Conservation (phyloP, 2,329 filamentous ascomycete species). For the Gyromitra esculenta region DNA sequence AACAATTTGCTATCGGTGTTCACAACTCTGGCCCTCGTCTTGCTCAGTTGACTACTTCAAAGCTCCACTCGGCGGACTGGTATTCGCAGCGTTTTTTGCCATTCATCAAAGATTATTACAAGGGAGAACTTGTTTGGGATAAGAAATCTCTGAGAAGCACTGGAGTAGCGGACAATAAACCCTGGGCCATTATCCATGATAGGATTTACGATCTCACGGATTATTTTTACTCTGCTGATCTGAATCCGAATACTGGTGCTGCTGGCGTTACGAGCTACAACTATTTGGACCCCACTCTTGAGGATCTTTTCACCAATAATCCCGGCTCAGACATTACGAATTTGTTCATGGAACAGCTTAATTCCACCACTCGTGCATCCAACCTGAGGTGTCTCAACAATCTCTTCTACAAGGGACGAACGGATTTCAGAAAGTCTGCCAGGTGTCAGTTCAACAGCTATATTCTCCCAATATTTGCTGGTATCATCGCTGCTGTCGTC, state of each 20-base stretch:
- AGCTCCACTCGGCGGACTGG: conserved; percentile 75
- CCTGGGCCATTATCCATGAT: conserved; percentile 81
- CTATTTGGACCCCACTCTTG: conserved; percentile 77
- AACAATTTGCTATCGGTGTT: conserved; percentile 65
- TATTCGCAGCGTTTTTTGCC: conserved; percentile 79
- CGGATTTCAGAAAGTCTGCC: conserved; percentile 81
- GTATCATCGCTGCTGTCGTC: conserved; percentile 83
- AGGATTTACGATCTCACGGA: conserved; percentile 89
- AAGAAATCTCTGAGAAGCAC: conserved; percentile 69
- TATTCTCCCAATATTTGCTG: conserved; percentile 85
- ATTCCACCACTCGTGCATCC: conserved; percentile 68
- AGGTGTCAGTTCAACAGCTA: conserved; percentile 90
- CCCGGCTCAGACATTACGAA: conserved; percentile 81
- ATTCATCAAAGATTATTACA: conserved; percentile 83
- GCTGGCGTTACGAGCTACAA: conserved; percentile 65
- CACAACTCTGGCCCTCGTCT: conserved; percentile 75
- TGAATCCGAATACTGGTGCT: conserved; percentile 65
- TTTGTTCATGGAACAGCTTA: conserved; percentile 68
- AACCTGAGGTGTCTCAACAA: conserved; percentile 83
- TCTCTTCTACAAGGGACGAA: conserved; percentile 81
- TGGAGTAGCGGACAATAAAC: conserved; percentile 73
- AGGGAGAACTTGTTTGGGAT: conserved; percentile 83
- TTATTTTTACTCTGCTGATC: conserved; percentile 81
- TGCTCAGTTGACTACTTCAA: conserved; percentile 68
- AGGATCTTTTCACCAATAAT: conserved; percentile 75